A percentile compares a stretch with the other conserved stretches of the same genome.
These are phyloP conservation scores for Dacryopinax spathularia DNA, from an alignment of 768 basidiomycete species.

Conservation along the genomic window DNA sequence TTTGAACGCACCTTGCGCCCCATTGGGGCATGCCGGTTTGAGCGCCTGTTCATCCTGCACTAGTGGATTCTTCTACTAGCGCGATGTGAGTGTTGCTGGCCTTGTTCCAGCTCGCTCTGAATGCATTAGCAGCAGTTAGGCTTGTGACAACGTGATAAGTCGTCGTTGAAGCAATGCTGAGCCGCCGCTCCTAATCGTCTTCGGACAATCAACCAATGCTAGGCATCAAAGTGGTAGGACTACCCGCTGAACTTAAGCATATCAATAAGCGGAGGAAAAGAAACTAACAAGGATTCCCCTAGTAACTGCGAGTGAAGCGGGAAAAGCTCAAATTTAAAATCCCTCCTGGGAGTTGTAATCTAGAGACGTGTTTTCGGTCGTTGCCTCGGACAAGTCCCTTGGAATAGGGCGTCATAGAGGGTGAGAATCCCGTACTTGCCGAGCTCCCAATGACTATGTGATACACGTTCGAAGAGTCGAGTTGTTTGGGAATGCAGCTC, in stretches of 20 bases:
- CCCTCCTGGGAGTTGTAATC: constrained; percentile 66
- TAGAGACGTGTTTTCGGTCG: constrained; percentile 60
- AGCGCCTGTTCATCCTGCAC: too few relatives aligned
- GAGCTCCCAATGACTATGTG: too few relatives aligned
- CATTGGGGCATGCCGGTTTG: constrained; percentile 64
- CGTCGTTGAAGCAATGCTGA: too few relatives aligned
- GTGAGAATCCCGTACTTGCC: constrained; percentile 47
- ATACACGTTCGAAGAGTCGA: constrained; percentile 65
- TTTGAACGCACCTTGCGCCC: constrained; percentile 71
- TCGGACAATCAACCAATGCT: too few relatives aligned
- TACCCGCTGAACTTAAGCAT: constrained; percentile 81
- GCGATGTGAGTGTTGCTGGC: too few relatives aligned
- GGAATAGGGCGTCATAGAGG: constrained; percentile 69
- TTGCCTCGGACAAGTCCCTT: constrained; percentile 64
- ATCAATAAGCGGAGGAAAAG: constrained; percentile 85
- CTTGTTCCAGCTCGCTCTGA: constrained; percentile 29
- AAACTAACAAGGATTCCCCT: constrained; percentile 82
- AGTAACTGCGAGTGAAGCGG: constrained; percentile 79
- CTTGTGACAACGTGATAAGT: constrained; percentile 39
- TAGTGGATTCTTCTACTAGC: too few relatives aligned
- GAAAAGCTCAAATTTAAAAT: constrained; percentile 75
- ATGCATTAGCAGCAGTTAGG: constrained; percentile 30
- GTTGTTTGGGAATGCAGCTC: constrained; percentile 79
- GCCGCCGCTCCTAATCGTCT: too few relatives aligned
- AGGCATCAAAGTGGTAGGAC: constrained; percentile 72